A percentile compares a stretch with the other conserved stretches of the same genome.
phyloP scores from a whole-genome alignment of 257 asterid species.

The Prunella vulgaris region DNA sequence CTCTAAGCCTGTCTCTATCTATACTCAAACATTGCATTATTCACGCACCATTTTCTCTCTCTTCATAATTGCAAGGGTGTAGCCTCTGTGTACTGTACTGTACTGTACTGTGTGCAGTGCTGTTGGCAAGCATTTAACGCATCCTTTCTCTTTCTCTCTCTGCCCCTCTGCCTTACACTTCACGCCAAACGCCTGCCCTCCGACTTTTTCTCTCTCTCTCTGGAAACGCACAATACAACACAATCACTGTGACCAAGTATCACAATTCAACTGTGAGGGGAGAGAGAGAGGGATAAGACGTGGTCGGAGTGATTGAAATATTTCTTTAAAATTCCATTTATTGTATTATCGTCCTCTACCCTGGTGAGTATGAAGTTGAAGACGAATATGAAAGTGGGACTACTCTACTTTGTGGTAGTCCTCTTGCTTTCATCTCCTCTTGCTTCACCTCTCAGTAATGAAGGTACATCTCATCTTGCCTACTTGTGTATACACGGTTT shows the following conservation, averaged over 20 bases:
- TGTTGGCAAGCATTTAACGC: constrained; percentile 41
- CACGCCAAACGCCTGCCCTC: constrained; percentile 98
- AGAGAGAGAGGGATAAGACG: constrained; percentile 18
- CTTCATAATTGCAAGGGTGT: constrained; percentile 31
- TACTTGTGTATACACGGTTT: too few relatives aligned
- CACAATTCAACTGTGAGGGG: constrained; percentile 18
- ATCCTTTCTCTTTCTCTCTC: constrained; percentile 19
- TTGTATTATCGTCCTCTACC: not conserved
- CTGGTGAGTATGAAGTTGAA: too few relatives aligned
- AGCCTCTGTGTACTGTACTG: not conserved
- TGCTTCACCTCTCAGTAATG: constrained; percentile 41
- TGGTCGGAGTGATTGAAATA: constrained; percentile 2
- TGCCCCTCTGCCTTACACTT: constrained; percentile 58
- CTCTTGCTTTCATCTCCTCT: constrained; percentile 31
- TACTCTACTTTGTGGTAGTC: constrained; percentile 7
- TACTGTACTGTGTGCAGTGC: constrained; percentile 35
- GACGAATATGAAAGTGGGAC: constrained; percentile 20
- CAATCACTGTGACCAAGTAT: constrained; percentile 24
- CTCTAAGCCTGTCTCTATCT: not conserved
- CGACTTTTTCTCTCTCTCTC: constrained; percentile 25
- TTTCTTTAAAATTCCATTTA: not conserved
- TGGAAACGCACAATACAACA: constrained; percentile 30
- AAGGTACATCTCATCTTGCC: constrained; percentile 42
- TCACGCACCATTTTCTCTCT: constrained; percentile 33
- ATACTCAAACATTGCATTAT: too few relatives aligned